These are phyloP conservation scores for Penicillium subrubescens DNA, from an alignment of 495 filamentous ascomycete species.

Conservation along the genomic window DNA sequence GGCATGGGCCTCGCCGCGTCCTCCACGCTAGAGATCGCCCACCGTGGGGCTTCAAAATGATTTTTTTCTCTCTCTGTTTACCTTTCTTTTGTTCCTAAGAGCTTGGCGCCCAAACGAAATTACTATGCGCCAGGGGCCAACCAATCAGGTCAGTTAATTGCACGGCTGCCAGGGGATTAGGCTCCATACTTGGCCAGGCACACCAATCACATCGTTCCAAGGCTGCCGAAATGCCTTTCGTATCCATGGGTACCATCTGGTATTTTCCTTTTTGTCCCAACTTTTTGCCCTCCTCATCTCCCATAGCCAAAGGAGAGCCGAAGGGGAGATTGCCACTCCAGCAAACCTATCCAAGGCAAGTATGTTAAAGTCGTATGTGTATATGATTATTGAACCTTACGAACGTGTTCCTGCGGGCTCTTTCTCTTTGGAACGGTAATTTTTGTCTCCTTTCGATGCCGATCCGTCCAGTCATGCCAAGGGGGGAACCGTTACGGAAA, in stretches of 20 bases:
- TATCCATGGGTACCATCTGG: constrained; percentile 29
- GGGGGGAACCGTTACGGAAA: constrained; percentile 10
- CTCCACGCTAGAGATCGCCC: constrained; percentile 2
- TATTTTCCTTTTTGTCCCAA: background rate
- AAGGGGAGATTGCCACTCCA: background rate
- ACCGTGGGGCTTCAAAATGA: constrained; percentile 7
- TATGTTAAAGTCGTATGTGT: background rate
- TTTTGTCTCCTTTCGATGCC: background rate
- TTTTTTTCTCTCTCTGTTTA: constrained; percentile 9
- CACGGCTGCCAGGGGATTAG: constrained; percentile 5
- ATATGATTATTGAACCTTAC: background rate
- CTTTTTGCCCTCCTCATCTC: background rate
- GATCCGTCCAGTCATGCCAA: constrained; percentile 7
- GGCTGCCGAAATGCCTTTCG: constrained; percentile 20
- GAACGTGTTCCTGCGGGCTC: too few species aligned
- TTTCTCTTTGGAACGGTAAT: background rate
- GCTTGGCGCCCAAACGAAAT: constrained; percentile 20
- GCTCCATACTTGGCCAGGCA: constrained; percentile 23
- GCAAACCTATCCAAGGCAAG: background rate
- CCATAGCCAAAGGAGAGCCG: background rate
- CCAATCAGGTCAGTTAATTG: constrained; percentile 6
- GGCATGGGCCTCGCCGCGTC: constrained; percentile 5
- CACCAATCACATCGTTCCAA: constrained; percentile 25
- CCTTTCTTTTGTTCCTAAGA: constrained; percentile 3
- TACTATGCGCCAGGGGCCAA: constrained; percentile 14